These are phyloP conservation scores for Plantago major DNA, from an alignment of 257 asterid species.

Conservation along the genomic window DNA sequence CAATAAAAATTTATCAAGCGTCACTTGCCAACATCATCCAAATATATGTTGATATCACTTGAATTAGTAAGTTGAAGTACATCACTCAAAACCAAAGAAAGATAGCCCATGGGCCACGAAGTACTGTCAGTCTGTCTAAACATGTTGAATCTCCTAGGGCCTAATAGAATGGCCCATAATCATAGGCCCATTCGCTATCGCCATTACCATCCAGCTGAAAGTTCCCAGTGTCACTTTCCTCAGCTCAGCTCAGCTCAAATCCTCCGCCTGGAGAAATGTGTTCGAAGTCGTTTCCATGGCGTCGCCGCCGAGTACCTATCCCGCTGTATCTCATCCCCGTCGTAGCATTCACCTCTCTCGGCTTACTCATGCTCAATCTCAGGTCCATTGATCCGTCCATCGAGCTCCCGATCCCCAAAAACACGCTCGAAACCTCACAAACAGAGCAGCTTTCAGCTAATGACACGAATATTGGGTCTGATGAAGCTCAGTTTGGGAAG, in stretches of 20 bases:
- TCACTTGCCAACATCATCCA: too few species aligned
- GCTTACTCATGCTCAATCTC: conserved; percentile 46
- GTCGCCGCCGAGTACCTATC: conserved; percentile 41
- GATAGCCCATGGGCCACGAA: too few species aligned
- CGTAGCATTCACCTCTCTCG: conserved; percentile 43
- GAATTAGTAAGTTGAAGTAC: too few species aligned
- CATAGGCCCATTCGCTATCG: background rate
- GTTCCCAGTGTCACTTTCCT: background rate
- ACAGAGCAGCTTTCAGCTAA: conserved; percentile 17
- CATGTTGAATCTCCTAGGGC: too few species aligned
- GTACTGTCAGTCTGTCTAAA: too few species aligned
- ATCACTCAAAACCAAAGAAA: too few species aligned
- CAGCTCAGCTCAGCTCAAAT: background rate
- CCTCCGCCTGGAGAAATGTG: conserved; percentile 22
- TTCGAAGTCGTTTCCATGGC: conserved; percentile 36
- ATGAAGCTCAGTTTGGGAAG: conserved; percentile 19
- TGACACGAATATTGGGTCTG: conserved; percentile 13
- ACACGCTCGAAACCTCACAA: conserved; percentile 6
- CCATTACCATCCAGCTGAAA: background rate
- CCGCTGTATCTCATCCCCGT: conserved; percentile 34
- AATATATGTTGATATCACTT: too few species aligned
- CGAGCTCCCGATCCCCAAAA: conserved; percentile 28
- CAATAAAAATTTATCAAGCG: too few species aligned
- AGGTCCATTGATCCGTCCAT: conserved; percentile 59
- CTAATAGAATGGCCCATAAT: background rate